These are phyloP conservation scores for Gossypium herbaceum DNA, from an alignment of 345 rosid species.

Conservation along the genomic window DNA sequence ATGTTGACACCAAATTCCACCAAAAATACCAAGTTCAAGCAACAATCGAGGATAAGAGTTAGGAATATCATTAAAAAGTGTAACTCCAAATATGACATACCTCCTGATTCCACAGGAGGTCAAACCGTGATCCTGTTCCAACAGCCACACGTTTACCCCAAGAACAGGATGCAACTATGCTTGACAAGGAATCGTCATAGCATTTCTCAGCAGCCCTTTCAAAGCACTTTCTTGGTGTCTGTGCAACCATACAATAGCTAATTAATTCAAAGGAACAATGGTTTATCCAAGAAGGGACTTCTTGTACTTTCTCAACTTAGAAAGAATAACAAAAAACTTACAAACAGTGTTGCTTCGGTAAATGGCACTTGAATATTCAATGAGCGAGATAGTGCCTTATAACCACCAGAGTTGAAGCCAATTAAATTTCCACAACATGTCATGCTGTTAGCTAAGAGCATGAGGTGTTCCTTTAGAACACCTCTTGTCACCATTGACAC, in stretches of 20 bases:
- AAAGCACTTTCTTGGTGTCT: constrained; percentile 86
- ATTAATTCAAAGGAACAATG: background rate
- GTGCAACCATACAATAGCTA: constrained; percentile 18
- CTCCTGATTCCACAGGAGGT: constrained; percentile 67
- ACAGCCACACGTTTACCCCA: constrained; percentile 93
- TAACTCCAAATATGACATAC: constrained; percentile 20
- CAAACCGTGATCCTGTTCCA: constrained; percentile 91
- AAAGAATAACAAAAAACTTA: constrained; percentile 33
- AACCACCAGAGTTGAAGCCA: constrained; percentile 88
- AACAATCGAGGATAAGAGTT: background rate
- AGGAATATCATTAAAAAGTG: background rate
- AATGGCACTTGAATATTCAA: constrained; percentile 87
- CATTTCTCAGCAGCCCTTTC: constrained; percentile 92
- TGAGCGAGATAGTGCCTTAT: constrained; percentile 64
- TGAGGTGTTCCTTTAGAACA: constrained; percentile 77
- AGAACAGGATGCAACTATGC: constrained; percentile 85
- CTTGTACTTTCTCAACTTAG: constrained; percentile 4
- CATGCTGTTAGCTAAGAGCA: constrained; percentile 85
- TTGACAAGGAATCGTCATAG: constrained; percentile 64
- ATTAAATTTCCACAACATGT: constrained; percentile 79
- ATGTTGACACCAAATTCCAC: background rate
- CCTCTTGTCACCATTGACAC: constrained; percentile 83
- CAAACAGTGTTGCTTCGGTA: constrained; percentile 89
- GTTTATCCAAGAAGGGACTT: constrained; percentile 12
- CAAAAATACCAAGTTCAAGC: background rate